Evolutionary conservation across 345 rosid genomes (phyloP), one percentile per base, ranked within the genome.

Genomic region (Kandelia obovata): DNA sequence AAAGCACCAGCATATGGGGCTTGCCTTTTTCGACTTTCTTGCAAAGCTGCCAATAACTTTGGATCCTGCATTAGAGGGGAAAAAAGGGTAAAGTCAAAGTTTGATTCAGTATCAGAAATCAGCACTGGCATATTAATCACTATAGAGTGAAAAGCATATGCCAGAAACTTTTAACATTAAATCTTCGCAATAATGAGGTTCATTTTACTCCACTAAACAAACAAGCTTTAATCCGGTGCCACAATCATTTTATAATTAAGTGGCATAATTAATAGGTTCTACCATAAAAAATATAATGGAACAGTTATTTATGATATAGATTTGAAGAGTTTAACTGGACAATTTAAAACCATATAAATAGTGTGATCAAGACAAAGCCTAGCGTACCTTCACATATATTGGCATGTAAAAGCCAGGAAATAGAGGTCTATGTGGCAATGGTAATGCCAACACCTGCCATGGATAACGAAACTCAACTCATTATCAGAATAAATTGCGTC

Each of bases 361-460:
- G 16, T 43, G 7, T 28, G 27, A 56, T 51, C 28, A 53, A 52
- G 60, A 52, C 0, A 53, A 31, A 58, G 67, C 57, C 30, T 21
- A 63, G 52, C 35, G 67, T 89, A 96, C 99, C 98, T 96, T 96
- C 57, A 96, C 97, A 78, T 80, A 89, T 73, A 96, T 89, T 31
- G 97, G 99, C 97, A 96, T 89, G 90, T 90, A 96, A 73, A 96
- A 96, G 28, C 99, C 99, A 31, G 97, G 99, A 68, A 95, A 92
- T 37, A 95, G 86, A 64, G 99, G 99, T 77, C 96, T 84, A 75
- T 92, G 98, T 3, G 89, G 87, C 83, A 95, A 80, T 1, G 98
- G 97, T 73, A 95, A 79, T 13, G 99, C 97, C 80, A 95, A 74
- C 53, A 95, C 99, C 99, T 95, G 92, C 75, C 49, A 60, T 58